Evolutionary conservation across 106 monocot species (phyloP), one percentile per base, ranked within the genome.

Genomic region (Cymbidium sinense): DNA sequence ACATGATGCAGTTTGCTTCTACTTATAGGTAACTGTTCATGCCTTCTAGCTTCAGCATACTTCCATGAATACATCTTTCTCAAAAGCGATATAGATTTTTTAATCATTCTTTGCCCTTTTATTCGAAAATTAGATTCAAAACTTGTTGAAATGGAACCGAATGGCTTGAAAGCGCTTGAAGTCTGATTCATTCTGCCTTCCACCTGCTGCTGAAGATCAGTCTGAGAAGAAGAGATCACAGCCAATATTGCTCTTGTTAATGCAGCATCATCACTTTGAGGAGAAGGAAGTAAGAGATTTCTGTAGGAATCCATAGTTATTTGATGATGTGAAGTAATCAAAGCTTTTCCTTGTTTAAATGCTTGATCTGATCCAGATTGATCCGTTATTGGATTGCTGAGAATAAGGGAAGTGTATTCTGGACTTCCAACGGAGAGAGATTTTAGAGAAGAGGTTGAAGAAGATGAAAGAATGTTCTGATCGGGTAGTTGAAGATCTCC

Each of bases 1-100:
- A 90, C 79, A 81, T 94, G 96, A 18, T 91, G 91, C 78, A 87
- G 43, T 79, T 96, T 93, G 55, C 78, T 87, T 33, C 58, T 78
- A 2, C 70, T 84, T 2, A 81, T 82, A 1, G 84, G 52, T 25
- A 29, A 70, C 5, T 75, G 0, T 37, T 70, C 74, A 23, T 75
- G 67, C 30, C 8, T 23, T 9, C 12, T 64, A 37, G 17, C 25
- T 0, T 25, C 64, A 52, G 34, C 50, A 4, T 20, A 10, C 29
- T 54, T 79, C 64, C 54, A 78, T 52, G 50, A 15, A 75, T 79
- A 12, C 18, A 91, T 64, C 27, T 67, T 81, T 41, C 77, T 86
- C 84, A 88, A 61, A 5, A 90, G 69, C 7, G 80, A 29, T 36
- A 89, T 79, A 0, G 76, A 64, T 77, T 30, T 74, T 77, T 91